Evolutionary conservation across 768 basidiomycete genomes (phyloP), one percentile per base, ranked within the genome.

Genomic region (Butyriboletus loyo): DNA sequence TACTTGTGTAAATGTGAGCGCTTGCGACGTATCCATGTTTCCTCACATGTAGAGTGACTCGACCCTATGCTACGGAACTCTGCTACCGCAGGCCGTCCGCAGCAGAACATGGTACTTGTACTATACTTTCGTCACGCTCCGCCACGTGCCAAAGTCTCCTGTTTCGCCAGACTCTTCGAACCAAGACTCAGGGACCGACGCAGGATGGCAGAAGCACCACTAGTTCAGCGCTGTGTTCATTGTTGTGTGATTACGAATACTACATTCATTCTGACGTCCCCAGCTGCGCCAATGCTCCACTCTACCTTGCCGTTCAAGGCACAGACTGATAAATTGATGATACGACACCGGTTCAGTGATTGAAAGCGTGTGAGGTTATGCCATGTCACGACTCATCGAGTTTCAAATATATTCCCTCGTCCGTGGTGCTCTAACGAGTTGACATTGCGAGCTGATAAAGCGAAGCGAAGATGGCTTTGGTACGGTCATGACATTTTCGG

Each of bases 391-490:
- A 19, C 25, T 36, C 21, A 37, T 34, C 7, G 25, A 37, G 41
- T 46, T 48, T 28, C 14, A 40, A 45, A 54, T 46, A 50, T 56
- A 45, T 41, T 27, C 19, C 24, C 27, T n/a, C 32, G 10, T 37
- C n/a, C 10, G 14, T 30, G 34, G 21, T 24, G 22, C 22, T 31
- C 30, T 4, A 35, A 46, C 22, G 44, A n/a, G n/a, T n/a, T n/a
- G n/a, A n/a, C n/a, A n/a, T n/a, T n/a, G n/a, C n/a, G n/a, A n/a
- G n/a, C n/a, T n/a, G n/a, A n/a, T n/a, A n/a, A n/a, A n/a, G n/a
- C n/a, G n/a, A n/a, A n/a, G n/a, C n/a, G n/a, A n/a, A n/a, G n/a
- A n/a, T n/a, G n/a, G n/a, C n/a, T n/a, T n/a, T n/a, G n/a, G n/a
- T 27, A 37, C 32, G 14, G 7, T n/a, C 4, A 43, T 43, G 42